These are phyloP conservation scores for Pholiota adiposa DNA, from an alignment of 1,284 basidiomycete genomes.

Conservation along the genomic window DNA sequence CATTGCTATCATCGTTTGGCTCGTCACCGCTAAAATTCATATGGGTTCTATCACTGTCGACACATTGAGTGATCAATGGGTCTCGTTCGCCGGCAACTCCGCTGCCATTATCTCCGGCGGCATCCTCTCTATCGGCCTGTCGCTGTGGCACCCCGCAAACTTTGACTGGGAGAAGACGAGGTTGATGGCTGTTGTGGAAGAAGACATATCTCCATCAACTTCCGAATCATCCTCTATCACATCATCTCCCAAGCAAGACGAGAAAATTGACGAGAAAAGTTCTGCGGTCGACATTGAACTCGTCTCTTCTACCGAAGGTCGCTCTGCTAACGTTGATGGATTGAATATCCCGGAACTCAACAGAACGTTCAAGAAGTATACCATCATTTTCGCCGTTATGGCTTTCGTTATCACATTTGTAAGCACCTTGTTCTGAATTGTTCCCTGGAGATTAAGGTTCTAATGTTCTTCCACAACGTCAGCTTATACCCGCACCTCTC, in stretches of 20 bases:
- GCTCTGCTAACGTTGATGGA: slow-evolving; percentile 11
- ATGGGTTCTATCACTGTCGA: slow-evolving; percentile 71
- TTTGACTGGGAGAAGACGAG: slow-evolving; percentile 82
- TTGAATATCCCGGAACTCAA: slow-evolving; percentile 23
- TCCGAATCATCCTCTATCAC: not conserved
- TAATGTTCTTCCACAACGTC: not conserved
- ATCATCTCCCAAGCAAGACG: not conserved
- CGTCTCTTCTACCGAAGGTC: not conserved
- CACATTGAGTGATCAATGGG: slow-evolving; percentile 50
- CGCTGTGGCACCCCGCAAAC: slow-evolving; percentile 75
- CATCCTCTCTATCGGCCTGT: slow-evolving; percentile 70
- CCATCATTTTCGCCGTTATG: slow-evolving; percentile 18
- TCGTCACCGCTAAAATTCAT: slow-evolving; percentile 75
- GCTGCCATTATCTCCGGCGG: slow-evolving; percentile 84
- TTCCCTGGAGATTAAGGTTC: not conserved
- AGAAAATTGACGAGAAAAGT: not conserved
- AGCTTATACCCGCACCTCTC: slow-evolving; percentile 17
- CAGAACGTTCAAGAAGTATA: slow-evolving; percentile 24
- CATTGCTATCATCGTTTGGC: slow-evolving; percentile 78
- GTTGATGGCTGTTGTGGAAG: slow-evolving; percentile 43
- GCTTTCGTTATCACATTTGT: slow-evolving; percentile 27
- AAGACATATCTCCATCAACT: not conserved
- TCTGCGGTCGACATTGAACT: not conserved
- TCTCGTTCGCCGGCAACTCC: slow-evolving; percentile 87
- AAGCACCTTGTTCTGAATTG: slow-evolving; percentile 4